phyloP scores from a whole-genome alignment of 257 asterid species.

The Phtheirospermum japonicum region DNA sequence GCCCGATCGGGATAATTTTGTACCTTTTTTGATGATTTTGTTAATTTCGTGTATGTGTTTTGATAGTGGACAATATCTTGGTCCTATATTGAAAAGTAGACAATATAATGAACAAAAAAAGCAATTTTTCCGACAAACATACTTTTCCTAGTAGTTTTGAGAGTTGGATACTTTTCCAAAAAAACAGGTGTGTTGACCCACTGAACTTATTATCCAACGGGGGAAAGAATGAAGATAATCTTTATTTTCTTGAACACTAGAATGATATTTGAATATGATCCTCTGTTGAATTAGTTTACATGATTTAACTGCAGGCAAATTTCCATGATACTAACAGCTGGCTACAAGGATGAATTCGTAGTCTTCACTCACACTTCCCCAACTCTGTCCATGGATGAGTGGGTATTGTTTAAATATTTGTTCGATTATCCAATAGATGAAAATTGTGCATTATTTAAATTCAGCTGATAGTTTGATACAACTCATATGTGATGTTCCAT shows the following conservation, averaged over 20 bases:
- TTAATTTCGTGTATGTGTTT: too few species aligned
- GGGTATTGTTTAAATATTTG: slow-evolving; percentile 43
- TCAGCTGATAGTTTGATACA: slow-evolving; percentile 10
- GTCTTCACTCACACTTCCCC: slow-evolving; percentile 79
- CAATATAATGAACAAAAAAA: too few species aligned
- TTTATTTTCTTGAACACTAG: slow-evolving; percentile 9
- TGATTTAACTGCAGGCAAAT: slow-evolving; percentile 66
- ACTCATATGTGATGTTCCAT: slow-evolving; percentile 13
- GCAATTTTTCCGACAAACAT: too few species aligned
- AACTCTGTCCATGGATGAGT: slow-evolving; percentile 81
- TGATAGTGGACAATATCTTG: too few species aligned
- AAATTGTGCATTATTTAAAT: slow-evolving; percentile 1
- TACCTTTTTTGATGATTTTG: too few species aligned
- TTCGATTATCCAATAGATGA: slow-evolving; percentile 12
- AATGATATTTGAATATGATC: slow-evolving; percentile 16
- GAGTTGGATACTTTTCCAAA: too few species aligned
- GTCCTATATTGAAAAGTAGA: too few species aligned
- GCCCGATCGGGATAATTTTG: too few species aligned
- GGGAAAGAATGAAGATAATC: slow-evolving; percentile 8
- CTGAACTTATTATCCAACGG: slow-evolving; percentile 12
- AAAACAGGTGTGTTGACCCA: too few species aligned
- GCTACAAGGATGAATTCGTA: slow-evolving; percentile 81
- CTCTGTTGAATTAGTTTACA: slow-evolving; percentile 22
- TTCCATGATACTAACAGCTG: slow-evolving; percentile 95
- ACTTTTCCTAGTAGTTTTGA: too few species aligned